A percentile compares a stretch with the other conserved stretches of the same genome.
phyloP scores from a whole-genome alignment of 306 rosid species.

The Quercus mongolica region DNA sequence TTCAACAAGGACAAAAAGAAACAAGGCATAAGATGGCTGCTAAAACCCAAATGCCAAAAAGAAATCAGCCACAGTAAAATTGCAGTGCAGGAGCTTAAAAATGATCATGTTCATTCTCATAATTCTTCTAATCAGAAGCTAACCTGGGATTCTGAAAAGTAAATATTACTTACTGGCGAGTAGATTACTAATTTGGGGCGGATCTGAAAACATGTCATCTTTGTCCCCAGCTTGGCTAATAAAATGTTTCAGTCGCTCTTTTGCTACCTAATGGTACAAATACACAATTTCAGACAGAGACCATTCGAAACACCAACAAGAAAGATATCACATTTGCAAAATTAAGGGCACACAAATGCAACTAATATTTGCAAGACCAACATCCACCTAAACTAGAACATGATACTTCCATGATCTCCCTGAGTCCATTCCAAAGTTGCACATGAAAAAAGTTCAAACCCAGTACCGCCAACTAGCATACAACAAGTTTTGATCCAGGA shows the following conservation, averaged over 20 bases:
- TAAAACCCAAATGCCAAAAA: constrained; percentile 10
- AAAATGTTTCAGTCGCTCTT: constrained; percentile 70
- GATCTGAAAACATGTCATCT: constrained; percentile 48
- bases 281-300: constrained; percentile 25
- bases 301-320: neutral
- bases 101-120: neutral
- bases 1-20: neutral
- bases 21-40: constrained; percentile 9
- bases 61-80: neutral
- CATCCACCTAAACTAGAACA: constrained; percentile 9
- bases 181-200: constrained; percentile 35
- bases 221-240: constrained; percentile 73
- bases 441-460: neutral
- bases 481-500: neutral
- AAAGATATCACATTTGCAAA: neutral
- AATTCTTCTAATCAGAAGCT: neutral
- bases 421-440: neutral
- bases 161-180: constrained; percentile 46
- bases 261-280: constrained; percentile 56
- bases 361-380: neutral
- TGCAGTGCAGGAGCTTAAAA: neutral
- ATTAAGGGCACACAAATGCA: neutral
- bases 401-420: neutral
- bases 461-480: neutral
- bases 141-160: neutral